These are phyloP conservation scores for Metschnikowia orientalis DNA, from an alignment of 805 yeast species.

Conservation along the genomic window DNA sequence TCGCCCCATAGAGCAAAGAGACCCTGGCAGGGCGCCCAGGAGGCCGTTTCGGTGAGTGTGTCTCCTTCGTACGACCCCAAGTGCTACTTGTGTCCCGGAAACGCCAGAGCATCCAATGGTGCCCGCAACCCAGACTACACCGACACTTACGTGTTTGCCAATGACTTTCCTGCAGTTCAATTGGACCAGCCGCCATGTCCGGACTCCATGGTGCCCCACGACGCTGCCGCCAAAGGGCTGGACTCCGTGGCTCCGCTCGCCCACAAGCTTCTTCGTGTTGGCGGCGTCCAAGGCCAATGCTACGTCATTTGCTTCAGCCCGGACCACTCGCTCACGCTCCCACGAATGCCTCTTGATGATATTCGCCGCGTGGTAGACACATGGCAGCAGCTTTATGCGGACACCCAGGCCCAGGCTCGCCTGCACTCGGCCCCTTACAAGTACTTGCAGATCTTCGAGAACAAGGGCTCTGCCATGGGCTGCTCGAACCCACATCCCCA, in stretches of 20 bases:
- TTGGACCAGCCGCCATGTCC: constrained; percentile 27
- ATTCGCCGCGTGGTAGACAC: constrained; percentile 50
- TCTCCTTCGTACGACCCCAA: constrained; percentile 57
- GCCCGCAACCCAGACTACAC: constrained; percentile 50
- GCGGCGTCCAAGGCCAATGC: constrained; percentile 64
- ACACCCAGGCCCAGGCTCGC: constrained; percentile 34
- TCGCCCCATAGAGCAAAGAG: constrained; percentile 76
- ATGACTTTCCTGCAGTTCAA: constrained; percentile 70
- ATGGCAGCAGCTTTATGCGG: constrained; percentile 53
- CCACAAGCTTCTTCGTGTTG: constrained; percentile 45
- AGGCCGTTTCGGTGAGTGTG: constrained; percentile 37
- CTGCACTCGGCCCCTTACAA: constrained; percentile 43
- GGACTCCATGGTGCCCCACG: no score
- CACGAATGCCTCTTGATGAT: constrained; percentile 48
- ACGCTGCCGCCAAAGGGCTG: constrained; percentile 12
- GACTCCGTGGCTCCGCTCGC: constrained; percentile 22
- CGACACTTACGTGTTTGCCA: constrained; percentile 55
- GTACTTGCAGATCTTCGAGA: constrained; percentile 71
- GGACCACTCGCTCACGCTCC: constrained; percentile 60
- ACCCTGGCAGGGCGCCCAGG: constrained; percentile 79
- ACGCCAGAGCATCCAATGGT: constrained; percentile 58
- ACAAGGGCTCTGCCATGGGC: constrained; percentile 78
- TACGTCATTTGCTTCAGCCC: constrained; percentile 72
- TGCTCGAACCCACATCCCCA: constrained; percentile 82
- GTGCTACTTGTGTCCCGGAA: constrained; percentile 73